Conservation (phyloP, 345 rosid species). For the Lepidium sativum region DNA sequence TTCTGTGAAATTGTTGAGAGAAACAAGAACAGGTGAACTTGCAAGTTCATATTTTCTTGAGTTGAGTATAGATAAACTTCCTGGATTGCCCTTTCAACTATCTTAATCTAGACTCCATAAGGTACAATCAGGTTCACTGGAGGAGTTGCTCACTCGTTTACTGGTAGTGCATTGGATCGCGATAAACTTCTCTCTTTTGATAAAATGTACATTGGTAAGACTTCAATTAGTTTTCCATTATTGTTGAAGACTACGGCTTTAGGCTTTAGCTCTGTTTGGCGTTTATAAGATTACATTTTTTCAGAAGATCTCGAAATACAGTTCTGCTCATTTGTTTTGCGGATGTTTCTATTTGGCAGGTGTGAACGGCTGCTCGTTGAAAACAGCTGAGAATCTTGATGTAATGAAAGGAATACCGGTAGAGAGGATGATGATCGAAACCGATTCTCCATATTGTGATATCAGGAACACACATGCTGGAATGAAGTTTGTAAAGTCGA, state of each 20-base stretch:
- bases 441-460: slow-evolving; percentile 98
- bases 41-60: neutral
- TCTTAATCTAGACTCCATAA: neutral
- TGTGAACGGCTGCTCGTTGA: slow-evolving; percentile 88
- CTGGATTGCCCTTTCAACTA: neutral
- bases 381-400: slow-evolving; percentile 71
- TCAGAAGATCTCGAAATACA: neutral
- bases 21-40: slow-evolving; percentile 55
- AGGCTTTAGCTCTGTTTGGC: neutral
- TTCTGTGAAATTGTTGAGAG: slow-evolving; percentile 73
- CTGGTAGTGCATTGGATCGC: slow-evolving; percentile 65
- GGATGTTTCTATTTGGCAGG: slow-evolving; percentile 36
- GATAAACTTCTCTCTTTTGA: slow-evolving; percentile 69
- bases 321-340: neutral
- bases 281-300: neutral
- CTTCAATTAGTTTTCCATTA: neutral
- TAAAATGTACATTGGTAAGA: slow-evolving; percentile 67
- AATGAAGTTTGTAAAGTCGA: slow-evolving; percentile 49
- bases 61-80: neutral
- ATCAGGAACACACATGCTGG: slow-evolving; percentile 85
- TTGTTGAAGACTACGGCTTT: slow-evolving; percentile 31
- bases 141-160: slow-evolving; percentile 92
- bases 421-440: slow-evolving; percentile 95
- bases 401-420: slow-evolving; percentile 64
- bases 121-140: slow-evolving; percentile 46